These are phyloP conservation scores for Pseudogymnoascus sp. DNA, from an alignment of 2,329 filamentous ascomycete species.

Conservation along the genomic window DNA sequence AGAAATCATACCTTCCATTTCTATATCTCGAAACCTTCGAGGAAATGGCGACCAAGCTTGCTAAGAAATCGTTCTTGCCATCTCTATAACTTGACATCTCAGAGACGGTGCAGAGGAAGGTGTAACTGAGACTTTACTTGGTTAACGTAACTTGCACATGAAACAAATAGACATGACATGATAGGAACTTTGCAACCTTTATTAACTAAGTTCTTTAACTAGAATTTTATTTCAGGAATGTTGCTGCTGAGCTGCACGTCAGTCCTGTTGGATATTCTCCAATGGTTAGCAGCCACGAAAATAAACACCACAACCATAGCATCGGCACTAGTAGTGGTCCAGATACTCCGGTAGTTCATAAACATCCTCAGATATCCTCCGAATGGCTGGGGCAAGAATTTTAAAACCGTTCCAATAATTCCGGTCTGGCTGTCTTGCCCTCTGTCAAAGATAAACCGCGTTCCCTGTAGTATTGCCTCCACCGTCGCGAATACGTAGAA, in stretches of 20 bases:
- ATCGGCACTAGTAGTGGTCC: slow-evolving; percentile 62
- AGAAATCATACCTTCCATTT: too few species aligned
- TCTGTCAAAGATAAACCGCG: slow-evolving; percentile 62
- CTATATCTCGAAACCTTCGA: too few species aligned
- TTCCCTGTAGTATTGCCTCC: slow-evolving; percentile 64
- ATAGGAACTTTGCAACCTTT: not conserved
- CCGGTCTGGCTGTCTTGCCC: slow-evolving; percentile 49
- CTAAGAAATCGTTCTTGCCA: too few species aligned
- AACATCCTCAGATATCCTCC: slow-evolving; percentile 53
- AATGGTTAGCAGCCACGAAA: slow-evolving; percentile 36
- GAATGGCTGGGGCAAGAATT: slow-evolving; percentile 58
- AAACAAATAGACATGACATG: not conserved
- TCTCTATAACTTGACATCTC: too few species aligned
- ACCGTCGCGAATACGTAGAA: slow-evolving; percentile 75
- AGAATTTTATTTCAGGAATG: not conserved
- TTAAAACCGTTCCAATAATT: slow-evolving; percentile 54
- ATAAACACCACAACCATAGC: slow-evolving; percentile 73
- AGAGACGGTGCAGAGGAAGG: too few species aligned
- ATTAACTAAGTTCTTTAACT: not conserved
- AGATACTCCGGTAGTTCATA: slow-evolving; percentile 62
- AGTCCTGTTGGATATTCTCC: not conserved
- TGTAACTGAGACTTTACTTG: too few species aligned
- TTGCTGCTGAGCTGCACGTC: slow-evolving; percentile 28
- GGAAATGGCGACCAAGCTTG: too few species aligned
- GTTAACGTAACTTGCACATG: not conserved